Conservation (phyloP, 2,329 filamentous ascomycete genomes). For the Talaromyces sp. region DNA sequence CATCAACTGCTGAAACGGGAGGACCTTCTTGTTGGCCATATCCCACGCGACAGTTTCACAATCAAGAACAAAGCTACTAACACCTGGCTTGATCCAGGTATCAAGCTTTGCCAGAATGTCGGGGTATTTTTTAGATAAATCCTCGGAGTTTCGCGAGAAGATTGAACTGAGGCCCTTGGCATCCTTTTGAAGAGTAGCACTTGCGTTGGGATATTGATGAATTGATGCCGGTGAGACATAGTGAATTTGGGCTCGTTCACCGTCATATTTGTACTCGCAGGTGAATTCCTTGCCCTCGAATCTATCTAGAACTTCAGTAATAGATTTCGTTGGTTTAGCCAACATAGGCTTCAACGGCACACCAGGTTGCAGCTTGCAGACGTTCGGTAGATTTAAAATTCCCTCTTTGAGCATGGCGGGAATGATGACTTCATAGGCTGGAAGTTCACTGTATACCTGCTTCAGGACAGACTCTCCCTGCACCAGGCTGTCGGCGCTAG, state of each 20-base stretch:
- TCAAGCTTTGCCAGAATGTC: constrained; percentile 87
- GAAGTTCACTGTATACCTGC: constrained; percentile 87
- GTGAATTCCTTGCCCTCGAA: constrained; percentile 96
- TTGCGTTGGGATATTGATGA: constrained; percentile 63
- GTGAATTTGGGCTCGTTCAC: constrained; percentile 96
- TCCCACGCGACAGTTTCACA: constrained; percentile 99
- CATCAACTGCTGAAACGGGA: constrained; percentile 98
- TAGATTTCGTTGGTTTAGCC: constrained; percentile 96
- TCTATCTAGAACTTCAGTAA: constrained; percentile 93
- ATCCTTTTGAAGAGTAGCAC: constrained; percentile 62
- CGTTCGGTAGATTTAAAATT: constrained; percentile 74
- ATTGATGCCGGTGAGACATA: constrained; percentile 81
- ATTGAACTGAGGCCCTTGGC: constrained; percentile 77
- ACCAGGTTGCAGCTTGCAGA: constrained; percentile 88
- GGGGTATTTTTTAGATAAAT: constrained; percentile 94
- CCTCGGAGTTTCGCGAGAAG: constrained; percentile 96
- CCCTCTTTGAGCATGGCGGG: constrained; percentile 84
- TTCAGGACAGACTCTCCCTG: constrained; percentile 84
- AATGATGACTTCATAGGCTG: constrained; percentile 92
- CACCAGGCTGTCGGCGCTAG: constrained; percentile 71
- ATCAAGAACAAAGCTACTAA: constrained; percentile 95
- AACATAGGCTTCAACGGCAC: constrained; percentile 98
- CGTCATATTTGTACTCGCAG: constrained; percentile 99
- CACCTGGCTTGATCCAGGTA: constrained; percentile 83
- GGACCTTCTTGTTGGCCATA: constrained; percentile 85